Base-by-base conservation (phyloP, 148 eudicot species). In the Rhododendron kiyosumense region DNA sequence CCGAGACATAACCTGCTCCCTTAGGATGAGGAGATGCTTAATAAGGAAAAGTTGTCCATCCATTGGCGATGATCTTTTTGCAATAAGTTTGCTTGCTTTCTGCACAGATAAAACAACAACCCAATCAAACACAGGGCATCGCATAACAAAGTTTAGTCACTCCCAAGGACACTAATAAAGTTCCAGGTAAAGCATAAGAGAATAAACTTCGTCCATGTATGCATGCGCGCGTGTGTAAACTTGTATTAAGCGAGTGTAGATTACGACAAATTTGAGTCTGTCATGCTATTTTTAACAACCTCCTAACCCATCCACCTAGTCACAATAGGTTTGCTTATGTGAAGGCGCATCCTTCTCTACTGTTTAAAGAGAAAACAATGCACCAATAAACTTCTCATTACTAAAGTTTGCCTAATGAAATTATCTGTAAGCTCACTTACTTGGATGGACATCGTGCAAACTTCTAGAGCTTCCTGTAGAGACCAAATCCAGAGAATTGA, bases 21-120 rank as follows among this genome's bases (percentile, higher is more conserved):
- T 93, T 73, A 97, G 89, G 89, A 97, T 93, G 86, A 97, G 99
- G 81, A 95, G 98, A 94, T 93, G 96, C 90, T 94, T 95, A 79
- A 97, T 91, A 87, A 97, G 94, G 87, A 97, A 97, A 82, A 97
- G 93, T 77, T 97, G 99, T 36, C 96, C 99, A 90, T 97, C 99
- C 94, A 95, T 94, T 65, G 91, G 85, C 10, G 99, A 95, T 43
- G 98, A 92, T 87, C 92, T 94, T 89, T 97, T 94, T 17, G 90
- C 87, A 89, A 97, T 88, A 86, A 89, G 92, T 89, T 93, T 97
- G 91, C 97, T 95, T 83, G 98, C 99, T 97, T 94, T 97, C 99
- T 97, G 94, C 71, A 78, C 24, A 41, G 43, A 41, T 41, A 41
- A 38, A 41, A 41, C 7, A 1, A 41, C 43, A 41, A 41, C 43